These are phyloP conservation scores for Cystofilobasidium bisporidii DNA, from an alignment of 768 basidiomycete genomes.

Conservation along the genomic window DNA sequence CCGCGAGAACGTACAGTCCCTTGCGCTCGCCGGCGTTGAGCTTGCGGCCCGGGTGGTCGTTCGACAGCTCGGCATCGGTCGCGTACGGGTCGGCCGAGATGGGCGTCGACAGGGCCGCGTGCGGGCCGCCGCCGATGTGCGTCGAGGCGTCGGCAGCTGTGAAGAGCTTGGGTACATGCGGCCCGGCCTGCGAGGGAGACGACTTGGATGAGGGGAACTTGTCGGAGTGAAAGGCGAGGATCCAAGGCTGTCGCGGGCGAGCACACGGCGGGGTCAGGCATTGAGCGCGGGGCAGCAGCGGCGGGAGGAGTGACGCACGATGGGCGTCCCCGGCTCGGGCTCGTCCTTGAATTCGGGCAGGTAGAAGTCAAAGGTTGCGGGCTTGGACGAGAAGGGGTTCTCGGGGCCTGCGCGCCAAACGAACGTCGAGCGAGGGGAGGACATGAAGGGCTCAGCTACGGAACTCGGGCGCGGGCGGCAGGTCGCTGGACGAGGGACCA, in stretches of 20 bases:
- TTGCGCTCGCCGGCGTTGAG: conserved; percentile 1
- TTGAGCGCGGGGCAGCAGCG: background rate
- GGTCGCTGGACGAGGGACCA: background rate
- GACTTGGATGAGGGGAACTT: conserved; percentile 2
- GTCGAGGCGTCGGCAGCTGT: conserved; percentile 5
- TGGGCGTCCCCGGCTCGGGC: conserved; percentile 8
- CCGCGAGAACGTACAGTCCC: conserved; percentile 9
- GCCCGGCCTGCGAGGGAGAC: background rate
- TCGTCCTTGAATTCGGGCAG: conserved; percentile 6
- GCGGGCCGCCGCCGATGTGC: conserved; percentile 8
- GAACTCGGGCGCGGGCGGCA: too few relatives aligned
- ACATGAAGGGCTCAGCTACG: background rate
- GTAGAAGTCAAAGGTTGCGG: background rate
- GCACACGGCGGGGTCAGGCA: background rate
- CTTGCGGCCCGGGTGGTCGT: background rate
- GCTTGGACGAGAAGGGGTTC: conserved; percentile 4
- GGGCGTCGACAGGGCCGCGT: background rate
- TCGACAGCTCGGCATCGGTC: background rate
- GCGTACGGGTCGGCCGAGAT: background rate
- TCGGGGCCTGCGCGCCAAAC: background rate
- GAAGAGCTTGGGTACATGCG: conserved; percentile 7
- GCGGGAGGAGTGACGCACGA: background rate
- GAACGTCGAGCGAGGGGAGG: background rate
- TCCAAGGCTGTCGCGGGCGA: background rate
- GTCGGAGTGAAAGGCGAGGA: conserved; percentile 17